phyloP scores from a whole-genome alignment of 2,329 filamentous ascomycete genomes.

The Alternaria arbusti region DNA sequence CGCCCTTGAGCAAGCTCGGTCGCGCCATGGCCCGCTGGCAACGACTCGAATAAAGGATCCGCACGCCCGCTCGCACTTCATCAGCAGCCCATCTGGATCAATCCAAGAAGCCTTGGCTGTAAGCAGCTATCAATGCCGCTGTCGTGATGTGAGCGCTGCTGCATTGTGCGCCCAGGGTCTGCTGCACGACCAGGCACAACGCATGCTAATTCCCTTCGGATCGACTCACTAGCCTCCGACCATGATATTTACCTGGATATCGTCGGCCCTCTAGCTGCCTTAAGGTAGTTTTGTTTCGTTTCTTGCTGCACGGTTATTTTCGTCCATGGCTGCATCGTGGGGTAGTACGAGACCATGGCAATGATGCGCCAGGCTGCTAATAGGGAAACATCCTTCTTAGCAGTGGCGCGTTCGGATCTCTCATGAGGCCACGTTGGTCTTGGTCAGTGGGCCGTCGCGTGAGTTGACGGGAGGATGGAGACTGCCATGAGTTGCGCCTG shows the following conservation, averaged over 20 bases:
- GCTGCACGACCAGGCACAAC: constrained; percentile 25
- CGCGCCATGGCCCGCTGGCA: no score
- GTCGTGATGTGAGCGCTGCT: constrained; percentile 19
- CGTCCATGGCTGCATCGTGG: constrained; percentile 28
- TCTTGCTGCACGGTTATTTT: constrained; percentile 37
- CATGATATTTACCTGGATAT: constrained; percentile 23
- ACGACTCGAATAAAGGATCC: constrained; percentile 12
- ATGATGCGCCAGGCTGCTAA: constrained; percentile 4
- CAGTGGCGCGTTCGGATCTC: constrained; percentile 8
- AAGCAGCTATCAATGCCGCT: constrained; percentile 19
- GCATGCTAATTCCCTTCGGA: constrained; percentile 26
- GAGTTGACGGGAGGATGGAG: not conserved
- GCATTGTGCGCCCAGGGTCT: constrained; percentile 17
- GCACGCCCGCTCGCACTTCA: constrained; percentile 18
- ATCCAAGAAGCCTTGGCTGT: constrained; percentile 17
- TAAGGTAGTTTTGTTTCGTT: constrained; percentile 32
- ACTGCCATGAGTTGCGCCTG: not conserved
- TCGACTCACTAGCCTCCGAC: constrained; percentile 13
- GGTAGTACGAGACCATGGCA: constrained; percentile 7
- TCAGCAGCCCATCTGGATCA: constrained; percentile 15
- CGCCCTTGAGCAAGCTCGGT: not conserved
- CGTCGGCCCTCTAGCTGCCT: constrained; percentile 16
- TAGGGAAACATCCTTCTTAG: not conserved
- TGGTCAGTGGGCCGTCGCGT: constrained; percentile 15
- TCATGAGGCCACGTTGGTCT: constrained; percentile 20